Percentiles rank a stretch among this genome's conserved stretches.
These are phyloP conservation scores for Boletus pseudo-olivaceus DNA, from an alignment of 768 basidiomycete genomes.

Conservation along the genomic window DNA sequence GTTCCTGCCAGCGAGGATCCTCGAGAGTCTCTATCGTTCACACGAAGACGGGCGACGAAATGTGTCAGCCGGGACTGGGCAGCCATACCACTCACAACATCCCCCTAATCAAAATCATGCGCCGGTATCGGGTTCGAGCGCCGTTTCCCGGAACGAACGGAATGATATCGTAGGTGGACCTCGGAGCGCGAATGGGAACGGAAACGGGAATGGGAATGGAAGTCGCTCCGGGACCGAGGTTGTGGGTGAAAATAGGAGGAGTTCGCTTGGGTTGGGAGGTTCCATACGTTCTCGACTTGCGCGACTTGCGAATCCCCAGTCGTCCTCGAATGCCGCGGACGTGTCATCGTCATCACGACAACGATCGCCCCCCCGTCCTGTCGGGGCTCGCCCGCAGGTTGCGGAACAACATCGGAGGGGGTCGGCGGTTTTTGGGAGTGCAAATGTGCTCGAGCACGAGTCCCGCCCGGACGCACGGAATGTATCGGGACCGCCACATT, in stretches of 20 bases:
- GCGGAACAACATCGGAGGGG: conserved; percentile 13
- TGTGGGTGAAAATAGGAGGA: conserved; percentile 15
- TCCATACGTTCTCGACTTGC: conserved; percentile 27
- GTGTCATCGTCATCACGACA: conserved; percentile 12
- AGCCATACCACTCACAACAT: conserved; percentile 8
- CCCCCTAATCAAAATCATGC: conserved; percentile 3
- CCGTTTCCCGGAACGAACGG: conserved; percentile 10
- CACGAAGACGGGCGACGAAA: conserved; percentile 25
- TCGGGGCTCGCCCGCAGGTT: conserved; percentile 24
- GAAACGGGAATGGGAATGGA: conserved; percentile 4
- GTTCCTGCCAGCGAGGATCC: conserved; percentile 20
- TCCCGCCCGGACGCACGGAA: conserved; percentile 5
- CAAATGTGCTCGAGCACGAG: conserved; percentile 9
- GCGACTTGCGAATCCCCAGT: conserved; percentile 20
- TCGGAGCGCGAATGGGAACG: conserved; percentile 1
- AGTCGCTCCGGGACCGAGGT: conserved; percentile 7
- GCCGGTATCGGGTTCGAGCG: neutral
- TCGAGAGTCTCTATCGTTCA: conserved; percentile 22
- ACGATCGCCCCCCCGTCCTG: conserved; percentile 24
- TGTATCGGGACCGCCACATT: conserved; percentile 2
- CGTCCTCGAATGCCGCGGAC: conserved; percentile 6
- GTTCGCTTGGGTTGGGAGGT: conserved; percentile 22
- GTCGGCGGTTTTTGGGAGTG: conserved; percentile 4
- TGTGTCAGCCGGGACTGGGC: conserved; percentile 3
- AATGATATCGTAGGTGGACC: conserved; percentile 3